Evolutionary conservation across 2,329 filamentous ascomycete genomes (phyloP), one percentile per base, ranked within the genome.

Genomic region (Westerdykella sp.): DNA sequence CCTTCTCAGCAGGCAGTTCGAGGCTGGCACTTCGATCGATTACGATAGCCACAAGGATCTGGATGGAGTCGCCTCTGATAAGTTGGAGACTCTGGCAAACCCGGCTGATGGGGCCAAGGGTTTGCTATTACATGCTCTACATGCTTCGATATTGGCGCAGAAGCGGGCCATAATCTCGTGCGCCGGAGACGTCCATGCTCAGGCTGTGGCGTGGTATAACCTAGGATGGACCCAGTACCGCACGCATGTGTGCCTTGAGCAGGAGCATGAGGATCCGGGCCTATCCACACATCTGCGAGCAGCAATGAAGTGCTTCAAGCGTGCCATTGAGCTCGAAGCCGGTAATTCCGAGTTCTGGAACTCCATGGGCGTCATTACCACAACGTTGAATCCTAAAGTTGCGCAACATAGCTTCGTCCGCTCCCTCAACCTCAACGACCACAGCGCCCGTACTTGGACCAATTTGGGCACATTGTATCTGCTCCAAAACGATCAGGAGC

Each of bases 341-440:
- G 87, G 89, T 40, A 98, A 97, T 60, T 74, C 87, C 0, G 91
- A 97, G 54, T 97, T 97, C 65, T 98, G 93, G 93, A 97, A 97
- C 60, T 84, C 93, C 0, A 76, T 98, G 2, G 93, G 91, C 39
- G 87, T 97, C 3, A 88, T 87, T 21, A 96, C 93, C 2, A 90
- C 87, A 49, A 80, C 81, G 37, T 76, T 96, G 53, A 96, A 87
- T 59, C 85, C 90, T 0, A 82, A 84, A 44, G 87, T 98, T 2
- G 83, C 93, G 0, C 93, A 98, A 65, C 94, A 98, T 65, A 82
- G 93, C 0, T 91, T 98, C 56, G 85, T 95, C 11, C 78, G 94
- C 54, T 95, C 90, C 53, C 67, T 98, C n/a, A 86, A 94, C 65
- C 73, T 98, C 13, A 94, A 96, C 58, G 91, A 98, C 65, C 58